phyloP scores from a whole-genome alignment of 176 grass and related monocot genomes.

The Pontederia paniculata region DNA sequence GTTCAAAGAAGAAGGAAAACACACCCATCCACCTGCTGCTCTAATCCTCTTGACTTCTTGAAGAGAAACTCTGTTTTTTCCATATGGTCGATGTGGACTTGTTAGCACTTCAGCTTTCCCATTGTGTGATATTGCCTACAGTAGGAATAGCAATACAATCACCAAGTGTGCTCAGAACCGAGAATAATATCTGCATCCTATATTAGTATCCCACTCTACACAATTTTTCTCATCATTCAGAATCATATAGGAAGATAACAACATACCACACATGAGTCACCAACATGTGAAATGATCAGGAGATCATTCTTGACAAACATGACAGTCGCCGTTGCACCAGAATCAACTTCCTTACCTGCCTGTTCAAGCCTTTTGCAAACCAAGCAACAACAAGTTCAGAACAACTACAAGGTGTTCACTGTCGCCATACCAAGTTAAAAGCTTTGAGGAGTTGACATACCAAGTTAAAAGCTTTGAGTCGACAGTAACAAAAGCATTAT shows the following conservation, averaged over 20 bases:
- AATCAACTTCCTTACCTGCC: constrained; percentile 43
- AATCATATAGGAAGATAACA: neutral
- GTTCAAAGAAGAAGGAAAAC: constrained; percentile 34
- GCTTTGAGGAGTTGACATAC: constrained; percentile 37
- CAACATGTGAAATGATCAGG: constrained; percentile 80
- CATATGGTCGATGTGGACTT: constrained; percentile 78
- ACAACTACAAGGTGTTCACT: too few relatives aligned
- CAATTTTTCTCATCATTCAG: neutral
- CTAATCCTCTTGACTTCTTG: constrained; percentile 84
- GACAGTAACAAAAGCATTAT: constrained; percentile 52
- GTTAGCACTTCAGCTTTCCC: constrained; percentile 75
- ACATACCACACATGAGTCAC: constrained; percentile 71
- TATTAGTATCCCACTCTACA: neutral
- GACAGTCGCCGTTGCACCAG: constrained; percentile 63
- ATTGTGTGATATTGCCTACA: constrained; percentile 55
- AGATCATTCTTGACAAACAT: constrained; percentile 78
- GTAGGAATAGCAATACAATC: constrained; percentile 11
- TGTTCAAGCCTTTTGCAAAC: constrained; percentile 57
- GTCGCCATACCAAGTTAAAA: constrained; percentile 55
- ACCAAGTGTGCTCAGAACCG: neutral
- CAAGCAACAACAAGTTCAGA: neutral
- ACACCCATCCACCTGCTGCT: constrained; percentile 99
- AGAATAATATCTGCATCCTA: neutral
- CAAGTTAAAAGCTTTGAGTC: constrained; percentile 61
- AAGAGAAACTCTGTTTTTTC: constrained; percentile 80